These are phyloP conservation scores for Colletotrichum australisinense DNA, from an alignment of 2,329 filamentous ascomycete species.

Conservation along the genomic window DNA sequence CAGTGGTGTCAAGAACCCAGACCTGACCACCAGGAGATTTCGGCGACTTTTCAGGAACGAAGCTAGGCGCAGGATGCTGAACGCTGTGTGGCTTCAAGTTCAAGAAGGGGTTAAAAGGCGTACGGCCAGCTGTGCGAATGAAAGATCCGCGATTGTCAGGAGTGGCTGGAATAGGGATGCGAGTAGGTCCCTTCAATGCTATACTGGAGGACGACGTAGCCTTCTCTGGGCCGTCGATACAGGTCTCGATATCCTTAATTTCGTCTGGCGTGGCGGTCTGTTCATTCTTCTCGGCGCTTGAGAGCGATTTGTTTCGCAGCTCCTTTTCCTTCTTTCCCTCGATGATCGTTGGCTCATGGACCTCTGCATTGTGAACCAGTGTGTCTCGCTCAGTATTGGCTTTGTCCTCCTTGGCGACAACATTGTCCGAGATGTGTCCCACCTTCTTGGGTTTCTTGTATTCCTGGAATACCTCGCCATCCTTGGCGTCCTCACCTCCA, in stretches of 20 bases:
- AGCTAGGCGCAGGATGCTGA: not conserved
- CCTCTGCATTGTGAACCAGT: not conserved
- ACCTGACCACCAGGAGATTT: not conserved
- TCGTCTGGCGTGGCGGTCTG: not conserved
- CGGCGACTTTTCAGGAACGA: not conserved
- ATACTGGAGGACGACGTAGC: not conserved
- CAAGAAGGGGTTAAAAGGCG: conserved; percentile 12
- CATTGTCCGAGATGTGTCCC: not conserved
- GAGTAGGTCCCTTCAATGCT: not conserved
- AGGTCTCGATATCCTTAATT: not conserved
- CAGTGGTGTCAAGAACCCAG: conserved; percentile 2
- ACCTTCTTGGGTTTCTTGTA: not conserved
- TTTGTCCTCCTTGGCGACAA: not conserved
- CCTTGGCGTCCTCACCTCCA: no score
- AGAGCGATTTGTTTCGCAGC: not conserved
- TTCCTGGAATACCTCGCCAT: not conserved
- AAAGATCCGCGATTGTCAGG: not conserved
- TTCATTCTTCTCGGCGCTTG: not conserved
- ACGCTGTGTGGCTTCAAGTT: not conserved
- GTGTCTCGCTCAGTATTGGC: not conserved
- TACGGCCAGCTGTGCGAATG: not conserved
- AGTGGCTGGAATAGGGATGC: not conserved
- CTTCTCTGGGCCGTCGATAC: not conserved
- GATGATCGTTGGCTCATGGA: not conserved
- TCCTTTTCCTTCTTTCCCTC: not conserved